phyloP scores from a whole-genome alignment of 140 eudicot species.

The Senecio squalidus region DNA sequence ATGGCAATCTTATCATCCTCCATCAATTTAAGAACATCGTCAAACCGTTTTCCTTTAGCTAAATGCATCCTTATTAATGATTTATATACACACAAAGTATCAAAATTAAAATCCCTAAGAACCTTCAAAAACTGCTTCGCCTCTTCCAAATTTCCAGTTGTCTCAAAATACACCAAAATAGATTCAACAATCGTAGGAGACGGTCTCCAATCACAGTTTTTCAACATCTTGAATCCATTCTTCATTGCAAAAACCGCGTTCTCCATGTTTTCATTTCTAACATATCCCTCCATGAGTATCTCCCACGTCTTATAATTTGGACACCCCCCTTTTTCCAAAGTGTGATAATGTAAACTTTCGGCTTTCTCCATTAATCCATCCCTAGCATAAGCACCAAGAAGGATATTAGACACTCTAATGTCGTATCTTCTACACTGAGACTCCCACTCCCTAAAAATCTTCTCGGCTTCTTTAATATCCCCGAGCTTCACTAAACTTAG shows the following conservation, averaged over 20 bases:
- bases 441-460: constrained; percentile 46
- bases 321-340: constrained; percentile 44
- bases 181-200: constrained; percentile 28
- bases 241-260: constrained; percentile 46
- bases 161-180: constrained; percentile 34
- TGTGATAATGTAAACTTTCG: constrained; percentile 38
- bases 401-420: constrained; percentile 53
- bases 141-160: constrained; percentile 36
- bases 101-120: constrained; percentile 40
- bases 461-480: constrained; percentile 45
- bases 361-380: constrained; percentile 40
- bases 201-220: constrained; percentile 40
- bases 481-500: constrained; percentile 40
- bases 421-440: constrained; percentile 43
- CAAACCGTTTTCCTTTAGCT: constrained; percentile 9
- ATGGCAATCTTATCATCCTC: constrained; percentile 39
- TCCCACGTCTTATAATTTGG: constrained; percentile 71
- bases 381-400: constrained; percentile 52
- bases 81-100: constrained; percentile 30
- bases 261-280: constrained; percentile 33
- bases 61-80: constrained; percentile 30
- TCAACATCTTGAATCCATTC: constrained; percentile 21
- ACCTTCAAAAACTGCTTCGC: constrained; percentile 26
- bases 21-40: constrained; percentile 36
- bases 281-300: constrained; percentile 59